These are phyloP conservation scores for Phascolomyces articulosus DNA, from an alignment of 371 early-diverging fungal species.

Conservation along the genomic window DNA sequence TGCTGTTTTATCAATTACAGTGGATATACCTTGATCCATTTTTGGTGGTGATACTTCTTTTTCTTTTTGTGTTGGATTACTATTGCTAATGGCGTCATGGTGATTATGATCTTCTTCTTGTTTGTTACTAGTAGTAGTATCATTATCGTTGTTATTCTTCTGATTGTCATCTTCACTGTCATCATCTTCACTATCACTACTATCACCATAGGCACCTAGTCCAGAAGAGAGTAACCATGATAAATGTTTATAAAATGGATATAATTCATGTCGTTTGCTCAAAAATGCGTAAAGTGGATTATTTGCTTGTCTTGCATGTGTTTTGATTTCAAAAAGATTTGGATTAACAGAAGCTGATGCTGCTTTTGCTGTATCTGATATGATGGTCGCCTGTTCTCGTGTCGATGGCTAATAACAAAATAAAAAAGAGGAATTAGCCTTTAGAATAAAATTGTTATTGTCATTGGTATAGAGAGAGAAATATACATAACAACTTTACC, in stretches of 20 bases:
- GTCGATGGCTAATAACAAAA: slow-evolving; percentile 44
- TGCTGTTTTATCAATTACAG: slow-evolving; percentile 36
- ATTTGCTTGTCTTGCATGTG: slow-evolving; percentile 69
- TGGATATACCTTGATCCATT: background rate
- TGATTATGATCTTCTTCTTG: no score
- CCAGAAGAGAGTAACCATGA: slow-evolving; percentile 62
- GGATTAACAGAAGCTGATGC: slow-evolving; percentile 50
- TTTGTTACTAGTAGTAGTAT: no score
- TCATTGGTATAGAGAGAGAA: no score
- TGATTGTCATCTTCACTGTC: slow-evolving; percentile 30
- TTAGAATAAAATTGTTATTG: no score
- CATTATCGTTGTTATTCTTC: no score
- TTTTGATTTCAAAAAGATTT: slow-evolving; percentile 62
- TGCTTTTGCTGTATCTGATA: slow-evolving; percentile 67
- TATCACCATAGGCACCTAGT: slow-evolving; percentile 50
- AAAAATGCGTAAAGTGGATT: slow-evolving; percentile 72
- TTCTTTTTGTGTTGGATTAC: no score
- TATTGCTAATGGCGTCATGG: no score
- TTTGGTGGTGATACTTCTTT: background rate
- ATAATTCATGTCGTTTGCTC: slow-evolving; percentile 47
- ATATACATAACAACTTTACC: background rate
- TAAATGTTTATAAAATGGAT: slow-evolving; percentile 69
- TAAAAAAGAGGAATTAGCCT: no score
- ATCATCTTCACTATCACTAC: slow-evolving; percentile 13
- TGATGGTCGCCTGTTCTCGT: slow-evolving; percentile 56